Conservation (phyloP, 2,329 filamentous ascomycete species). For the Cyphellophora europaea region DNA sequence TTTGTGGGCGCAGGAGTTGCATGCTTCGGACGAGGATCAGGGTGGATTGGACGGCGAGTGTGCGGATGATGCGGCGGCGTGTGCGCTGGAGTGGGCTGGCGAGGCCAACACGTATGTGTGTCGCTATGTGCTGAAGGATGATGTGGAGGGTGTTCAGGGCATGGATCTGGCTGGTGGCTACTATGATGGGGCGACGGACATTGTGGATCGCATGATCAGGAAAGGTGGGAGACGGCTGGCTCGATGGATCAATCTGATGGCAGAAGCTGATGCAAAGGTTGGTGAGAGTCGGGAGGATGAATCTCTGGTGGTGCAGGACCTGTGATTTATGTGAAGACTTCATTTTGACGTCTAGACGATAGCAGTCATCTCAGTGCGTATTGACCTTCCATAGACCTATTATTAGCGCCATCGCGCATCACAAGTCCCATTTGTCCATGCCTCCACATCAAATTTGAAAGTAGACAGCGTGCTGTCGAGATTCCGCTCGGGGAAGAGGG, state of each 20-base stretch:
- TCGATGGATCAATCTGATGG: constrained; percentile 16
- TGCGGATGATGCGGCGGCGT: constrained; percentile 8
- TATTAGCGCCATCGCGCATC: too few relatives aligned
- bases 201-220: constrained; percentile 15
- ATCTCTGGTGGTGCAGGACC: too few relatives aligned
- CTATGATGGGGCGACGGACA: constrained; percentile 17
- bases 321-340: too few relatives aligned
- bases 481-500: too few relatives aligned
- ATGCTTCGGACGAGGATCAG: constrained; percentile 13
- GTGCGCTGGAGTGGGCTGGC: constrained; percentile 46
- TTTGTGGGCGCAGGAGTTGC: constrained; percentile 48
- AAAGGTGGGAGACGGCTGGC: constrained; percentile 17
- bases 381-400: too few relatives aligned
- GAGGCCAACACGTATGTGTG: constrained; percentile 57
- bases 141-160: constrained; percentile 47
- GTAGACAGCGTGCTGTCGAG: too few relatives aligned
- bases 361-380: too few relatives aligned
- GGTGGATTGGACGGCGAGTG: constrained; percentile 10
- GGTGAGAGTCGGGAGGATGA: too few relatives aligned
- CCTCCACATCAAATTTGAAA: too few relatives aligned
- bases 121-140: constrained; percentile 54
- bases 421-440: too few relatives aligned
- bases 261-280: constrained; percentile 1
- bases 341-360: too few relatives aligned
- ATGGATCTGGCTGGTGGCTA: constrained; percentile 25